These are phyloP conservation scores for Blastomyces percursus DNA, from an alignment of 2,329 filamentous ascomycete genomes.

Conservation along the genomic window DNA sequence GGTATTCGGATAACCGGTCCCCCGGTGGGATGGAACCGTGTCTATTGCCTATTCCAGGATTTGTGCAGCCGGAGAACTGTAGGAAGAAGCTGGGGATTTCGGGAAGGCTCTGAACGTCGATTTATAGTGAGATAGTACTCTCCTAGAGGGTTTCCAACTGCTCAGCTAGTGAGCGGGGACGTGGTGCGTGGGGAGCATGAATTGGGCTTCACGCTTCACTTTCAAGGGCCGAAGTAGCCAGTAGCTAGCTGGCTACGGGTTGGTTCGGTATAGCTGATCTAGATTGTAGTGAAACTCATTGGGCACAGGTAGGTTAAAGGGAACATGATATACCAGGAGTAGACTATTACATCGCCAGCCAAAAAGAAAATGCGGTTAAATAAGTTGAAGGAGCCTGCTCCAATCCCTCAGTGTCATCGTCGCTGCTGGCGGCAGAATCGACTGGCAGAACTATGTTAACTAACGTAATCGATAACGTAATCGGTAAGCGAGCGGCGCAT, in stretches of 20 bases:
- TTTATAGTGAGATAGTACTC: background rate
- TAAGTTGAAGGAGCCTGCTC: background rate
- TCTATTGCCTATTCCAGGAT: background rate
- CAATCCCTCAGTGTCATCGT: no score
- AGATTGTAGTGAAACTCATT: background rate
- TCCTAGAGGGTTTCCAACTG: background rate
- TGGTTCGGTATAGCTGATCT: no score
- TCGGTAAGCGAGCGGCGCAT: no score
- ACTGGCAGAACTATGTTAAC: no score
- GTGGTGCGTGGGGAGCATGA: background rate
- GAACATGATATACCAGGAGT: background rate
- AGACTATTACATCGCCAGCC: background rate
- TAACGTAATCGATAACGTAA: no score
- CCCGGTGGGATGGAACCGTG: background rate
- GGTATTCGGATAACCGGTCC: slow-evolving; percentile 5
- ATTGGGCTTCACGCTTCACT: background rate
- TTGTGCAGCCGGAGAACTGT: background rate
- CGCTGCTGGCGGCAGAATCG: no score
- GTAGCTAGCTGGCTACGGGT: background rate
- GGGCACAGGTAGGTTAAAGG: background rate
- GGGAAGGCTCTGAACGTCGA: background rate
- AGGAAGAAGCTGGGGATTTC: background rate
- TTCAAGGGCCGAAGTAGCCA: background rate
- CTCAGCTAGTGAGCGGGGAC: background rate
- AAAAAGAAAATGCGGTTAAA: background rate